Evolutionary conservation across 495 filamentous ascomycete genomes (phyloP).

Genomic region (Podospora comata): DNA sequence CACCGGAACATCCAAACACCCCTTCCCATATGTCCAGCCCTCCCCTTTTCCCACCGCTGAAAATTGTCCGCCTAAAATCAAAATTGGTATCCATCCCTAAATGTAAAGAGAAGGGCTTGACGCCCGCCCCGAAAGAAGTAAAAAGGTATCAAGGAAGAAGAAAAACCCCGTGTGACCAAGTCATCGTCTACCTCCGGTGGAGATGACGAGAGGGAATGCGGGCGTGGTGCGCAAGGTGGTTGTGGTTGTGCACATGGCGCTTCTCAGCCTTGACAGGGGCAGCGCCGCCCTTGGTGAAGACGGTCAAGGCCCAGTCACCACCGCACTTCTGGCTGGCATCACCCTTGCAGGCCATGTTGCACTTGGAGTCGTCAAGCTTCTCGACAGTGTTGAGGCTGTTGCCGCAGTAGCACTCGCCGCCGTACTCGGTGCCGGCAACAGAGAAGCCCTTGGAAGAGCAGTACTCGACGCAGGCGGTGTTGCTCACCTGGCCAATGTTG

Average conservation of each 20-base stretch:
- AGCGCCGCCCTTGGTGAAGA: slow-evolving; percentile 38
- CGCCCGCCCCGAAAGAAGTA: not conserved
- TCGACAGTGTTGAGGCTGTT: slow-evolving; percentile 41
- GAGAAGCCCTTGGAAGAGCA: slow-evolving; percentile 49
- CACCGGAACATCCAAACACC: not conserved
- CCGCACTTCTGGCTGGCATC: slow-evolving; percentile 45
- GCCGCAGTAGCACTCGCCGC: slow-evolving; percentile 63
- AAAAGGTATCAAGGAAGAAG: not conserved
- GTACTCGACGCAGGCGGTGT: slow-evolving; percentile 57
- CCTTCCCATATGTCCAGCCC: not conserved
- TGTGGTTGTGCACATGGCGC: slow-evolving; percentile 29
- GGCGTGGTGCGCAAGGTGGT: slow-evolving; percentile 29
- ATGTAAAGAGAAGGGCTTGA: not conserved
- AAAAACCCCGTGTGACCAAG: not conserved
- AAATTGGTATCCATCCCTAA: slow-evolving; percentile 3
- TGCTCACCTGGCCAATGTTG: slow-evolving; percentile 49
- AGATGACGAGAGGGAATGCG: slow-evolving; percentile 19
- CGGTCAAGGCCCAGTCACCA: slow-evolving; percentile 41
- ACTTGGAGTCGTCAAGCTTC: slow-evolving; percentile 42
- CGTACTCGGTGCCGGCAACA: slow-evolving; percentile 64
- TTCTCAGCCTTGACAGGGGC: slow-evolving; percentile 9
- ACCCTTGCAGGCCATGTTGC: slow-evolving; percentile 47
- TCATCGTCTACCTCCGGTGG: slow-evolving; percentile 14
- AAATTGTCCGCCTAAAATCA: not conserved
- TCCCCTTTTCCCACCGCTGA: not conserved